Percentiles rank a stretch among this genome's conserved stretches.
Conservation (phyloP, 2,329 filamentous ascomycete genomes). For the Domatiomyces catenatus region DNA sequence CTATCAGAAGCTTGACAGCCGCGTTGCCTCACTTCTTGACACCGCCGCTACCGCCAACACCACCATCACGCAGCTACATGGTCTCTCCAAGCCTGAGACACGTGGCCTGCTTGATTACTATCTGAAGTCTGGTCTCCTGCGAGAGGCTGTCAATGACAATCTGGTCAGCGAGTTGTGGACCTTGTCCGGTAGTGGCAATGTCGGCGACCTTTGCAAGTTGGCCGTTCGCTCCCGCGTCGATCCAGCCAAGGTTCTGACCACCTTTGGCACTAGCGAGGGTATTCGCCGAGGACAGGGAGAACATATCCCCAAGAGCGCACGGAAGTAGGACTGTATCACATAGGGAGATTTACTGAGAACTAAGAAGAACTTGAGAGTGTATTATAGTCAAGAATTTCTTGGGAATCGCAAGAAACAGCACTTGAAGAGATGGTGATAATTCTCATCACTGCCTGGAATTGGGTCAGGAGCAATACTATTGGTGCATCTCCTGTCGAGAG, state of each 20-base stretch:
- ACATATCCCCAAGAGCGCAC: neutral
- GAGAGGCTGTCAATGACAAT: conserved; percentile 52
- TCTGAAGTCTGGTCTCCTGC: conserved; percentile 67
- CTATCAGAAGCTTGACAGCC: conserved; percentile 37
- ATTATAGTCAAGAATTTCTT: too few species aligned
- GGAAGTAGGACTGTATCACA: neutral
- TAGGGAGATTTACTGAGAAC: neutral
- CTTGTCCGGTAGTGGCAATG: conserved; percentile 60
- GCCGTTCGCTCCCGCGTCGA: conserved; percentile 30
- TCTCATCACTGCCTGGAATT: too few species aligned
- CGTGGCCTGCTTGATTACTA: conserved; percentile 83
- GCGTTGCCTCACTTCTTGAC: conserved; percentile 33
- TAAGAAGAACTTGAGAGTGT: too few species aligned
- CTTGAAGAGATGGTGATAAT: too few species aligned
- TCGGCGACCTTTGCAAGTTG: conserved; percentile 72
- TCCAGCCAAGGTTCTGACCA: neutral
- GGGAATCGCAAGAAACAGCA: too few species aligned
- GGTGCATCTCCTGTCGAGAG: too few species aligned
- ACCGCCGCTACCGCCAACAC: conserved; percentile 6
- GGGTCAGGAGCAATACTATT: too few species aligned
- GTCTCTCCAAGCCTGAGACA: conserved; percentile 59
- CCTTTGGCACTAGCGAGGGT: neutral
- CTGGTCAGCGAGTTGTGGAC: conserved; percentile 71
- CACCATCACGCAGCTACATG: conserved; percentile 42
- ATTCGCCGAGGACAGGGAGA: neutral